These are phyloP conservation scores for Tulasnella calospora DNA, from an alignment of 768 basidiomycete species.

Conservation along the genomic window DNA sequence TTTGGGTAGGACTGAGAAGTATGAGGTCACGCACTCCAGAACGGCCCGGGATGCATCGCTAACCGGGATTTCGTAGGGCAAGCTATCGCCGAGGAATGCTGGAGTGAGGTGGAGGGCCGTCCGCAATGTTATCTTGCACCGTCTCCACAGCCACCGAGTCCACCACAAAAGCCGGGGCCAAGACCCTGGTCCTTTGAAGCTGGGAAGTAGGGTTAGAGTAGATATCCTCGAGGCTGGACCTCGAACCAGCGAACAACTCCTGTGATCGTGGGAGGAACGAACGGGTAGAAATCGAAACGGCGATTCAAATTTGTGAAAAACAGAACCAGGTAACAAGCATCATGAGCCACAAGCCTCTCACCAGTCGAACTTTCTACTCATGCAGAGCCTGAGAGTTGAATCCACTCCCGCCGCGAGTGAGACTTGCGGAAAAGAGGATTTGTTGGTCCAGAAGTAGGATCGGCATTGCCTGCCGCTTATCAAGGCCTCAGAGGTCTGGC, in stretches of 20 bases:
- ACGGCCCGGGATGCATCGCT: too few species aligned
- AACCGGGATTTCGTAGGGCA: too few species aligned
- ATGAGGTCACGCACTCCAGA: too few species aligned
- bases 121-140: not conserved
- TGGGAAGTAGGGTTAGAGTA: not conserved
- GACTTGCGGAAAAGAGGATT: too few species aligned
- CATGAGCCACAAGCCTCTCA: not conserved
- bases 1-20: too few species aligned
- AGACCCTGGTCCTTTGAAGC: not conserved
- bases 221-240: conserved; percentile 2
- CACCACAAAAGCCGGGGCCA: not conserved
- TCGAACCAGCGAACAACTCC: not conserved
- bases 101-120: not conserved
- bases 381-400: too few species aligned
- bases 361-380: not conserved
- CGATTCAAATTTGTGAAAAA: not conserved
- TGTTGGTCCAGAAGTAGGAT: too few species aligned
- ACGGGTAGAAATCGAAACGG: not conserved
- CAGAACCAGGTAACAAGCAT: not conserved
- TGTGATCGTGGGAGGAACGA: not conserved
- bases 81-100: too few species aligned
- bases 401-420: too few species aligned
- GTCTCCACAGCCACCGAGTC: not conserved
- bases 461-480: not conserved
- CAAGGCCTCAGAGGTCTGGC: not conserved